Percentiles rank a stretch among this genome's conserved stretches.
Evolutionary conservation across 306 rosid species (phyloP).

Genomic region (Quercus dentata): DNA sequence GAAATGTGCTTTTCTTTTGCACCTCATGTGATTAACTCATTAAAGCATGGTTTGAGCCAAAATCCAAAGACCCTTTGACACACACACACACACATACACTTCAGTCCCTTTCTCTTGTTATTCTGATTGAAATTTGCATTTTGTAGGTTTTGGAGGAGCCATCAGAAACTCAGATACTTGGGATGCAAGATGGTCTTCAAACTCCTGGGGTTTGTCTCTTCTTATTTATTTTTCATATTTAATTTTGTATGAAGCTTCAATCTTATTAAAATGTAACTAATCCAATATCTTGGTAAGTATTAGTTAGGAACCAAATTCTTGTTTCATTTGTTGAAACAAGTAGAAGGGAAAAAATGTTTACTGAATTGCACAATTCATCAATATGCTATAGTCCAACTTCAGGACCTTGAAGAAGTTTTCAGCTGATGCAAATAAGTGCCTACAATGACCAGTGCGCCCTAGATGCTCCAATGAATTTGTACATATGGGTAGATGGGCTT

Average conservation of each 20-base stretch:
- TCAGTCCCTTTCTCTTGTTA: neutral
- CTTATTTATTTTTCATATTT: neutral
- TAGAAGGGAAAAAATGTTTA: neutral
- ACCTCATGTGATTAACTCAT: neutral
- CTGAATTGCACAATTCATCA: neutral
- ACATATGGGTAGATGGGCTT: too few relatives aligned
- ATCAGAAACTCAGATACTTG: conserved; percentile 49
- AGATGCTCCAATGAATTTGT: neutral
- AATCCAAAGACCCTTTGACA: neutral
- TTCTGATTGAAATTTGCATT: conserved; percentile 8
- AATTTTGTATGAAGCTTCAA: neutral
- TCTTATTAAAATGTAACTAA: neutral
- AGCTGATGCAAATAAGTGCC: neutral
- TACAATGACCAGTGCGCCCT: neutral
- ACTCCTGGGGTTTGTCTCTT: conserved; percentile 71
- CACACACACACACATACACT: too few relatives aligned
- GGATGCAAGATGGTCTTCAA: conserved; percentile 53
- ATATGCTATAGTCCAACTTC: neutral
- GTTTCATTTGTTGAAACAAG: neutral
- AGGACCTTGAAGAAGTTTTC: neutral
- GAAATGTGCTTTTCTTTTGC: neutral
- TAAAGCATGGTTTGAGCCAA: neutral
- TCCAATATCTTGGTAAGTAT: neutral
- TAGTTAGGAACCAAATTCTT: neutral
- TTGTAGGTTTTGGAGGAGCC: conserved; percentile 67